Conservation (phyloP, 441 rosid genomes). For the Erodium chrysanthum region DNA sequence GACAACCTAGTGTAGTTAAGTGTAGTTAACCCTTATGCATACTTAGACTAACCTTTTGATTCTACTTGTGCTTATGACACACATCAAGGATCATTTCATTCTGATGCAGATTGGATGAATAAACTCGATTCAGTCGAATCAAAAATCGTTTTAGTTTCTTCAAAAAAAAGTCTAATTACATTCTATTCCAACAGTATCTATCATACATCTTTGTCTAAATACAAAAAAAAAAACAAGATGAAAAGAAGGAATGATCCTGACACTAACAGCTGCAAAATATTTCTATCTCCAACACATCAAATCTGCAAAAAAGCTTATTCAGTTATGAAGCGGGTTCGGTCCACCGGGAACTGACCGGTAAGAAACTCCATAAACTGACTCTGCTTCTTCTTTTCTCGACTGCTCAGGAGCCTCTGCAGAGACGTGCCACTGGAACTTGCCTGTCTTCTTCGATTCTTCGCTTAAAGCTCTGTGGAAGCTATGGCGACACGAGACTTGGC, state of each 20-base stretch:
- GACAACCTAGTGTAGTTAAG: too few relatives aligned
- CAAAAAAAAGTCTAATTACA: conserved; percentile 12
- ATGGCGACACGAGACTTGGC: conserved; percentile 30
- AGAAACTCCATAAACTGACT: conserved; percentile 31
- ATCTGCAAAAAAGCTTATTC: conserved; percentile 12
- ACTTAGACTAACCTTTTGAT: neutral
- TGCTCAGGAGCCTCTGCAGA: conserved; percentile 24
- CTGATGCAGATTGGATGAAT: neutral
- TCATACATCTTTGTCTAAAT: conserved; percentile 16
- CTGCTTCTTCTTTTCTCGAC: conserved; percentile 20
- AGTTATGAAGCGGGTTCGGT: conserved; percentile 51
- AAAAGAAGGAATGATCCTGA: neutral
- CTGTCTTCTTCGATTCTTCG: conserved; percentile 14
- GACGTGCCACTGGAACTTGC: conserved; percentile 21
- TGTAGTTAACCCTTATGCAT: too few relatives aligned
- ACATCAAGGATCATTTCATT: neutral
- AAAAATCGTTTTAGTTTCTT: neutral
- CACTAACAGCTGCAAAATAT: conserved; percentile 23
- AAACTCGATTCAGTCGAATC: conserved; percentile 5
- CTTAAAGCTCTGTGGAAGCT: conserved; percentile 13
- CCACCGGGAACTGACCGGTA: conserved; percentile 34
- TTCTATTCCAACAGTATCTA: conserved; percentile 14
- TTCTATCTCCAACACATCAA: too few relatives aligned
- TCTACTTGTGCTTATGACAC: neutral
- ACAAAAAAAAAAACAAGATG: neutral